These are phyloP conservation scores for Melanomma pulvis-pyrius DNA, from an alignment of 495 filamentous ascomycete genomes.

Conservation along the genomic window DNA sequence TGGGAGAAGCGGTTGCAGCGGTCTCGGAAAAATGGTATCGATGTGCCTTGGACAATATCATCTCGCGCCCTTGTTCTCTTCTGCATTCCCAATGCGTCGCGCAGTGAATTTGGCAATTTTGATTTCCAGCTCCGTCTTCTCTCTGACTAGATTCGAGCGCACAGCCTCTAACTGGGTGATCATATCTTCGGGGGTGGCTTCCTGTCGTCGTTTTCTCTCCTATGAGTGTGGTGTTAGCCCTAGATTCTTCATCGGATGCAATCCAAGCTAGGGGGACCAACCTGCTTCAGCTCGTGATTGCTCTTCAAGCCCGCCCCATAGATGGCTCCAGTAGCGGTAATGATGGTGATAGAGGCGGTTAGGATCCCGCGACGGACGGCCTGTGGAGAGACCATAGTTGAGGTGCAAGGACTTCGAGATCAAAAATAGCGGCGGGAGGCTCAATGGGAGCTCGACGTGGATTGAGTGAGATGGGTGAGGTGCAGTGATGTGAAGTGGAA, in stretches of 20 bases:
- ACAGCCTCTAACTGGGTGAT: constrained; percentile 55
- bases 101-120: constrained; percentile 56
- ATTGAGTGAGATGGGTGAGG: neutral
- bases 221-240: neutral
- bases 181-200: constrained; percentile 58
- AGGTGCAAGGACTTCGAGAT: neutral
- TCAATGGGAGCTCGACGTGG: neutral
- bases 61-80: constrained; percentile 16
- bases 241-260: neutral
- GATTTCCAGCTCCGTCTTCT: constrained; percentile 57
- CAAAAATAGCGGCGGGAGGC: neutral
- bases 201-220: constrained; percentile 31
- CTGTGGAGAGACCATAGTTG: constrained; percentile 19
- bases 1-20: neutral
- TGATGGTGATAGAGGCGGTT: constrained; percentile 54
- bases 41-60: neutral
- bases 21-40: neutral
- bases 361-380: constrained; percentile 46
- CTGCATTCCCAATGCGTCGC: constrained; percentile 2
- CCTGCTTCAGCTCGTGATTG: constrained; percentile 48
- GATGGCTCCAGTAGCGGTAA: constrained; percentile 54
- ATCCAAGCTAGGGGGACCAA: constrained; percentile 15
- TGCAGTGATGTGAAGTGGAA: neutral
- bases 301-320: constrained; percentile 65
- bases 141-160: constrained; percentile 53